Evolutionary conservation across 106 monocot species (phyloP).

Genomic region (Xerophyta viscosa): DNA sequence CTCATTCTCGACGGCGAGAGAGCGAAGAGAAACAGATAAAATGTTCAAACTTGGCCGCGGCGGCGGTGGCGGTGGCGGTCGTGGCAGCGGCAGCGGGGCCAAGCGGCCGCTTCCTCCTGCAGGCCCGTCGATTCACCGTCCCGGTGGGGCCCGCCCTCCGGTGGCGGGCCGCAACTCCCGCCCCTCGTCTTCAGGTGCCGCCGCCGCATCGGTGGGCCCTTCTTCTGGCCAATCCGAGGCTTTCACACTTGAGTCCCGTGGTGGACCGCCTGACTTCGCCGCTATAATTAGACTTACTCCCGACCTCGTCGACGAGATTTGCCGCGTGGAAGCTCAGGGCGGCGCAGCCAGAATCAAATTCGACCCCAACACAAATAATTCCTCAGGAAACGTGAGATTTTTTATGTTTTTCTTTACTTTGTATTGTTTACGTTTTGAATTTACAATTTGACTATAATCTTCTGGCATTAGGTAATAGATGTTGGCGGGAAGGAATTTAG

Average conservation of each 20-base stretch:
- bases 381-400: slow-evolving; percentile 49
- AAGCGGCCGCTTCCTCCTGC: slow-evolving; percentile 26
- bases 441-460: slow-evolving; percentile 1
- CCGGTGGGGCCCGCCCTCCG: slow-evolving; percentile 10
- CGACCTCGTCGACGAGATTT: slow-evolving; percentile 82
- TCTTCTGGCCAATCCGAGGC: slow-evolving; percentile 40
- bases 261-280: slow-evolving; percentile 49
- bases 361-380: slow-evolving; percentile 49
- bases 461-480: slow-evolving; percentile 69
- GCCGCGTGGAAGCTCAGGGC: slow-evolving; percentile 57
- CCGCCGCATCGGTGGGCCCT: neutral
- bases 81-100: no score
- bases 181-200: neutral
- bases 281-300: slow-evolving; percentile 80
- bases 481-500: slow-evolving; percentile 88
- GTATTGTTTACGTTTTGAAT: neutral
- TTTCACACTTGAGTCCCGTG: slow-evolving; percentile 46
- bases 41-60: slow-evolving; percentile 44
- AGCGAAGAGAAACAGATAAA: neutral
- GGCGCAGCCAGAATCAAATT: slow-evolving; percentile 72
- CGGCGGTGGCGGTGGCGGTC: slow-evolving; percentile 36
- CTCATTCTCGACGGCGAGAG: no score
- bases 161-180: slow-evolving; percentile 8
- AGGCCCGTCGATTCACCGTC: neutral
- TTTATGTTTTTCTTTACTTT: neutral